A percentile compares a stretch with the other conserved stretches of the same genome.
phyloP scores from a whole-genome alignment of 495 filamentous ascomycete genomes.

The Penicillium crystallinum region DNA sequence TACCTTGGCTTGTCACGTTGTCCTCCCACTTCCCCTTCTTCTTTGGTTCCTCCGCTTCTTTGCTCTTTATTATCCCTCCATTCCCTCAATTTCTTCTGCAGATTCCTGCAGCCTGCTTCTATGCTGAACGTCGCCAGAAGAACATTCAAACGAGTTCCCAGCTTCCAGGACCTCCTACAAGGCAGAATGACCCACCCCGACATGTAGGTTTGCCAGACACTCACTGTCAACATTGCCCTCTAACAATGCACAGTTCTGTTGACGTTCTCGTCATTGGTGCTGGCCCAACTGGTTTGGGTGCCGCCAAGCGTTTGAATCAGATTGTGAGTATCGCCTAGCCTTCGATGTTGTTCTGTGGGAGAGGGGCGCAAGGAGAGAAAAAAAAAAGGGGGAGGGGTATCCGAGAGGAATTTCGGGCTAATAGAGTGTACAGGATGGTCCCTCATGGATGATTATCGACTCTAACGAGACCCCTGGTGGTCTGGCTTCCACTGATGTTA shows the following conservation, averaged over 20 bases:
- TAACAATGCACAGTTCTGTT: slow-evolving; percentile 61
- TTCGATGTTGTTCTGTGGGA: slow-evolving; percentile 5
- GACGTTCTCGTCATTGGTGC: slow-evolving; percentile 98
- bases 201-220: slow-evolving; percentile 33
- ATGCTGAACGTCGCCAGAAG: slow-evolving; percentile 49
- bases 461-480: slow-evolving; percentile 90
- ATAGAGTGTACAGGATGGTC: slow-evolving; percentile 56
- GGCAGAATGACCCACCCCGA: slow-evolving; percentile 55
- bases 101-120: slow-evolving; percentile 37
- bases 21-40: slow-evolving; percentile 21
- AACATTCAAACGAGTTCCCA: slow-evolving; percentile 53
- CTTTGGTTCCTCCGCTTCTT: slow-evolving; percentile 11
- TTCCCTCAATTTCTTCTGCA: slow-evolving; percentile 17
- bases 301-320: slow-evolving; percentile 95
- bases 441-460: slow-evolving; percentile 96
- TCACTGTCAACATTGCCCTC: neutral
- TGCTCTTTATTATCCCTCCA: slow-evolving; percentile 20
- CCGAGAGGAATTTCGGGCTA: slow-evolving; percentile 4
- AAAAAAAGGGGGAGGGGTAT: slow-evolving; percentile 21
- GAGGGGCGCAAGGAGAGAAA: slow-evolving; percentile 10
- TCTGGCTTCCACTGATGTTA: slow-evolving; percentile 94
- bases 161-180: slow-evolving; percentile 56
- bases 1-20: slow-evolving; percentile 30
- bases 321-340: slow-evolving; percentile 56
- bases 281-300: slow-evolving; percentile 93